phyloP scores from a whole-genome alignment of 192 early-diverging fungal genomes.

The Rhizophagus sp. region DNA sequence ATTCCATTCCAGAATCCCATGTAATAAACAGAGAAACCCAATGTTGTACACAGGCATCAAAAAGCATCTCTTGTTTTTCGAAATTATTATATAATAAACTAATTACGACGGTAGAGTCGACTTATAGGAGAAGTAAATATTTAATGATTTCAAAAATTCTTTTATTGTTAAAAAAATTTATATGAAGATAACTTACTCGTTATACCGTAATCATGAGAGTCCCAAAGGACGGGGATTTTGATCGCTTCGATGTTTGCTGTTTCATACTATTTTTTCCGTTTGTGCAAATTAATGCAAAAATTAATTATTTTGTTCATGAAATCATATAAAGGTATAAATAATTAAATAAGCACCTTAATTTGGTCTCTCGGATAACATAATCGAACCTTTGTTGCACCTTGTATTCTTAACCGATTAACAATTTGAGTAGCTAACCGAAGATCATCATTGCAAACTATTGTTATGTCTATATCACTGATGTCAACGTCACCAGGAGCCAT shows the following conservation, averaged over 20 bases:
- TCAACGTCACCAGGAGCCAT: background rate
- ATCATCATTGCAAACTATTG: background rate
- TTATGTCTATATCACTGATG: background rate
- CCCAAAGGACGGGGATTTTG: background rate
- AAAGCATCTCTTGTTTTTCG: conserved; percentile 2
- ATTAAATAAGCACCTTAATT: background rate
- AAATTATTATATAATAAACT: conserved; percentile 23
- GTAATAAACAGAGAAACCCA: background rate
- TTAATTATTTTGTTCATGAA: too few species aligned
- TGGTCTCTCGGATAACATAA: background rate
- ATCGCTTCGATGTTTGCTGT: background rate
- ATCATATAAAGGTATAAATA: too few species aligned
- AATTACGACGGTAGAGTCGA: background rate
- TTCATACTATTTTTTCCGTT: background rate
- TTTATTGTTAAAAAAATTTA: background rate
- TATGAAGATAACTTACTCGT: background rate
- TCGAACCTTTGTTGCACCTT: background rate
- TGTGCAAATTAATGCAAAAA: too few species aligned
- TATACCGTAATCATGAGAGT: background rate
- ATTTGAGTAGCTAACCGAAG: background rate
- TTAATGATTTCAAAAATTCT: too few species aligned
- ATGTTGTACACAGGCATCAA: background rate
- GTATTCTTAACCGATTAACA: background rate
- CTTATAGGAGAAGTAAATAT: background rate
- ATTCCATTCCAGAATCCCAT: conserved; percentile 13